Evolutionary conservation across 1,139 yeast species (phyloP).

Genomic region (Scheffersomyces quercinus): DNA sequence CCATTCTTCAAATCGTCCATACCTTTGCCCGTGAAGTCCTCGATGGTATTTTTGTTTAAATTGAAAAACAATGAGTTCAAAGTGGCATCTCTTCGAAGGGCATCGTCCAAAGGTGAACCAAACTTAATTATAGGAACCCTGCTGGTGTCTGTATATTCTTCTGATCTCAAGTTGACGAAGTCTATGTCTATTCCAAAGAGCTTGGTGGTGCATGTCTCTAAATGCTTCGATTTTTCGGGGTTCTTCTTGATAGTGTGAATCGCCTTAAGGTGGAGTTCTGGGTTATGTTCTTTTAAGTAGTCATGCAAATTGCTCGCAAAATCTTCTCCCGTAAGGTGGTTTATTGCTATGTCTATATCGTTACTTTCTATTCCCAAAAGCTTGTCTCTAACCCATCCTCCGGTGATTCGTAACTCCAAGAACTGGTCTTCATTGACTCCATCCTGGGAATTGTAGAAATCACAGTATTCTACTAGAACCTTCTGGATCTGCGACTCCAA

Average conservation of each 20-base stretch:
- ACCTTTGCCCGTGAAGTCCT: slow-evolving; percentile 82
- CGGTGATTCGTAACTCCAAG: slow-evolving; percentile 76
- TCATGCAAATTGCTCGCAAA: slow-evolving; percentile 70
- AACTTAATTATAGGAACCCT: slow-evolving; percentile 75
- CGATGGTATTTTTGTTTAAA: slow-evolving; percentile 63
- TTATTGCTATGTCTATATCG: slow-evolving; percentile 90
- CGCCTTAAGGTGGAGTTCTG: slow-evolving; percentile 44
- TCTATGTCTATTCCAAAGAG: slow-evolving; percentile 82
- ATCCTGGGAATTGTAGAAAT: slow-evolving; percentile 6
- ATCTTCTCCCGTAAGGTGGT: slow-evolving; percentile 78
- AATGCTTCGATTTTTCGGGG: slow-evolving; percentile 93
- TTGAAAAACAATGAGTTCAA: slow-evolving; percentile 89
- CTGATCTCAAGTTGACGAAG: slow-evolving; percentile 87
- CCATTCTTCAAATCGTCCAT: slow-evolving; percentile 69
- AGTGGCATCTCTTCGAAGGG: slow-evolving; percentile 91
- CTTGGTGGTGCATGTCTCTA: slow-evolving; percentile 94
- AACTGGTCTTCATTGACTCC: slow-evolving; percentile 6
- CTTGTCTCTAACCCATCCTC: slow-evolving; percentile 99
- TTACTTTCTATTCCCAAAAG: slow-evolving; percentile 75
- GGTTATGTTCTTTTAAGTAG: slow-evolving; percentile 49
- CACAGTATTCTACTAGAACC: slow-evolving; percentile 46
- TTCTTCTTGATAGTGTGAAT: slow-evolving; percentile 86
- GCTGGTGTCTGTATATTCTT: slow-evolving; percentile 77
- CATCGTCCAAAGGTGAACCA: slow-evolving; percentile 93
- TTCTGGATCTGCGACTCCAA: slow-evolving; percentile 50